Evolutionary conservation across 2,329 filamentous ascomycete species (phyloP).

Genomic region (Calonectria hongkongensis): DNA sequence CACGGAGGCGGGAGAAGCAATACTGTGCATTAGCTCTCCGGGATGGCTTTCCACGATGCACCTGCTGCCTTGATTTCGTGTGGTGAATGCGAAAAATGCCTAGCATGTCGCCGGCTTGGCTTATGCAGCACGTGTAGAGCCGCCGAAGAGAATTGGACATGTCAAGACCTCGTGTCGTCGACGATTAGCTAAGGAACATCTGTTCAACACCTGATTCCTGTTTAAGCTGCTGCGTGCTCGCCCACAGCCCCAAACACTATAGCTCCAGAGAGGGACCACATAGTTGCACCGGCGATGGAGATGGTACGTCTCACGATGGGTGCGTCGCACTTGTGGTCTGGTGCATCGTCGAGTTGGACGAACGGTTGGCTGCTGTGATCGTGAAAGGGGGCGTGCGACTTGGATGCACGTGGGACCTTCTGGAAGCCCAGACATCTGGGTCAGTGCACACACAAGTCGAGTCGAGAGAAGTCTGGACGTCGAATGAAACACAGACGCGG

Average conservation of each 20-base stretch:
- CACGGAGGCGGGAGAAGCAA: slow-evolving; percentile 14
- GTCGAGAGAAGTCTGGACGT: neutral
- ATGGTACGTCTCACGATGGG: slow-evolving; percentile 34
- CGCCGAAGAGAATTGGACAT: slow-evolving; percentile 26
- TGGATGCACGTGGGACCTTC: slow-evolving; percentile 30
- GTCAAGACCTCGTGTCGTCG: neutral
- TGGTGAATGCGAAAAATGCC: slow-evolving; percentile 21
- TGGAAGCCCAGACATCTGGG: slow-evolving; percentile 18
- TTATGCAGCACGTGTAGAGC: slow-evolving; percentile 23
- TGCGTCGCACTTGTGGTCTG: slow-evolving; percentile 12
- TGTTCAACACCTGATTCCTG: slow-evolving; percentile 35
- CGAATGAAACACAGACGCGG: slow-evolving; percentile 1
- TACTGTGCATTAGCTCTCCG: neutral
- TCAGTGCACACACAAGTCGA: neutral
- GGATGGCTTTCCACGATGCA: neutral
- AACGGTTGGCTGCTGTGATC: slow-evolving; percentile 1
- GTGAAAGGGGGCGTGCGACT: slow-evolving; percentile 33
- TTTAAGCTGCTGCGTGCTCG: neutral
- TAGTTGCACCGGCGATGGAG: slow-evolving; percentile 30
- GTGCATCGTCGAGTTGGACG: slow-evolving; percentile 24
- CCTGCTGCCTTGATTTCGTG: slow-evolving; percentile 1
- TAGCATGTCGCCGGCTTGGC: neutral
- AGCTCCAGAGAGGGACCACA: neutral
- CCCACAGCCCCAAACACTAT: neutral
- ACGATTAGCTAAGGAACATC: slow-evolving; percentile 1